Base-by-base conservation (phyloP, 2,329 filamentous ascomycete genomes). In the Cercospora sesami region DNA sequence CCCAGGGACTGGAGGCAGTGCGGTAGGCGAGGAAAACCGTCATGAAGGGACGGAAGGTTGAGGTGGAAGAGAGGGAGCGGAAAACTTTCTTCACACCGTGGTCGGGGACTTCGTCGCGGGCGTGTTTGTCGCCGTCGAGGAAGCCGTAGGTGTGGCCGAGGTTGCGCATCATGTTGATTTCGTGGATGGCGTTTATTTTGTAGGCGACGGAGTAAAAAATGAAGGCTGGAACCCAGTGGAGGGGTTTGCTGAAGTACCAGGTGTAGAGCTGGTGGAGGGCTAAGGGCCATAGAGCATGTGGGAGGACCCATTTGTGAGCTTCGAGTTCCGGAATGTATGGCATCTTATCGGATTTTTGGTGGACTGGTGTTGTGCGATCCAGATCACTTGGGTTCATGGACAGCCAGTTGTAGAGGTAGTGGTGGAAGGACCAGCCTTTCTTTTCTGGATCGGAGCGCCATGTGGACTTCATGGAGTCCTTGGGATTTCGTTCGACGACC, bases 101-200 rank as follows among this genome's bases (percentile, higher is more conserved):
- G 59, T 83, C 81, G 0, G 82, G 81, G 5, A 83, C 78, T 3
- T 79, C 78, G 61, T 83, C 81, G 16, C 81, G 79, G 18, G 75
- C 78, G 68, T 83, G 81, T 42, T 79, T 77, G 67, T 83, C 81
- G 12, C 82, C 81, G 66, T 83, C 82, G 1, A 83, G 75, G 64
- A 80, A 83, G 5, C 82, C 82, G 23, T 78, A 74, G 0, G 63
- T 68, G 58, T 82, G 80, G 0, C 79, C 81, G 0, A 83, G 67
- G 4, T 75, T 75, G 6, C 81, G 79, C 12, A 83, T 75, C 5
- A 76, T 73, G 23, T 79, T 76, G 4, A 82, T 69, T 62, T 82
- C 76, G 55, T 79, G 79, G 39, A 83, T 79, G n/a, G 78, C 77
- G 51, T 79, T 81, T 7, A 76, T 21, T 58, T 81, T 82, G 71